Evolutionary conservation across 1,139 yeast species (phyloP).

Genomic region (Arxiozyma heterogenica): DNA sequence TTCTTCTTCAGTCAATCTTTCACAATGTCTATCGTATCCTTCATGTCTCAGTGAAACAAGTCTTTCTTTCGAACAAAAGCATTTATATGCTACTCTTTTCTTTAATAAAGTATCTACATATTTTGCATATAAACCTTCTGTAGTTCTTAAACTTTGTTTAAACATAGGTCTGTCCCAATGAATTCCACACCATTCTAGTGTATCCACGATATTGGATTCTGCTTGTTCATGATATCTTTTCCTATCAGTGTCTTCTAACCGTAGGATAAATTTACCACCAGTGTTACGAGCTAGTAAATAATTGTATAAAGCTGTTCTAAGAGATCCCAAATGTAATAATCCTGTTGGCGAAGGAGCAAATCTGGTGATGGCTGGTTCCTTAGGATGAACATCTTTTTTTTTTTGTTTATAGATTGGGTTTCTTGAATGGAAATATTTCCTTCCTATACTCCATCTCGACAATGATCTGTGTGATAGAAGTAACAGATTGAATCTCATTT

Average conservation of each 20-base stretch:
- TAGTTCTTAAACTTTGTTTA: slow-evolving; percentile 68
- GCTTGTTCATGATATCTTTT: slow-evolving; percentile 72
- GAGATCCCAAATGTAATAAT: slow-evolving; percentile 77
- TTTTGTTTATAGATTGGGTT: not conserved
- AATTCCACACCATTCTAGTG: slow-evolving; percentile 71
- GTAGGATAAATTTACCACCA: slow-evolving; percentile 66
- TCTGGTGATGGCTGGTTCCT: slow-evolving; percentile 67
- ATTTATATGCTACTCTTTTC: slow-evolving; percentile 69
- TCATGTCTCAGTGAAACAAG: slow-evolving; percentile 60
- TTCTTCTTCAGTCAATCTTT: slow-evolving; percentile 37
- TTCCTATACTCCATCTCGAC: not conserved
- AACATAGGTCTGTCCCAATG: slow-evolving; percentile 79
- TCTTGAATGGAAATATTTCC: not conserved
- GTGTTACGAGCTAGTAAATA: slow-evolving; percentile 73
- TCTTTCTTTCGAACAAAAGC: slow-evolving; percentile 80
- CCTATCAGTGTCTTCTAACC: slow-evolving; percentile 90
- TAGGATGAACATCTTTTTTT: slow-evolving; percentile 35
- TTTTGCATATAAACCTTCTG: slow-evolving; percentile 44
- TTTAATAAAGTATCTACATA: slow-evolving; percentile 51
- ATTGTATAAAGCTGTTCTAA: slow-evolving; percentile 88
- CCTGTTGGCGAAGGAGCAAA: slow-evolving; percentile 99
- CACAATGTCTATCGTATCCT: slow-evolving; percentile 80
- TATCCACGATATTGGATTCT: slow-evolving; percentile 66
- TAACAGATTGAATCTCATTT: not conserved
- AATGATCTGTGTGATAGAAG: slow-evolving; percentile 6